A percentile compares a stretch with the other conserved stretches of the same genome.
phyloP scores from a whole-genome alignment of 2,329 filamentous ascomycete species.

The Purpureocillium takamizusanense region DNA sequence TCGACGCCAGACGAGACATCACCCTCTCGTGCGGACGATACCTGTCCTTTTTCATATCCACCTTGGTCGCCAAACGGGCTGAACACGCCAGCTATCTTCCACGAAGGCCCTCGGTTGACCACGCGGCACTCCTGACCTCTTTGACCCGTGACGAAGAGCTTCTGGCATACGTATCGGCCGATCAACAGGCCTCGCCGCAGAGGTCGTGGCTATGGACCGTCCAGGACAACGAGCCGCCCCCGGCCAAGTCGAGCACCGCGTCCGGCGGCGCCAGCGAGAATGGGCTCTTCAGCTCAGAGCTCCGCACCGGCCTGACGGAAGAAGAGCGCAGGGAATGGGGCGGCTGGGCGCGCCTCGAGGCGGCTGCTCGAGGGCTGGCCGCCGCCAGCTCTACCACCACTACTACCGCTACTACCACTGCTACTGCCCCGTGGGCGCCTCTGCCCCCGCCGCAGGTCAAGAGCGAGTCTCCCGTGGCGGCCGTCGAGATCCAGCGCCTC shows the following conservation, averaged over 20 bases:
- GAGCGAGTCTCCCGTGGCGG: conserved; percentile 19
- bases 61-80: conserved; percentile 46
- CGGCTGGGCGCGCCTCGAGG: conserved; percentile 70
- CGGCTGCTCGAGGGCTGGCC: conserved; percentile 22
- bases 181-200: conserved; percentile 72
- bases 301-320: conserved; percentile 41
- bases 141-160: conserved; percentile 69
- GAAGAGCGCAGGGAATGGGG: conserved; percentile 62
- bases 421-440: conserved; percentile 23
- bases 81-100: conserved; percentile 33
- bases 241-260: conserved; percentile 10
- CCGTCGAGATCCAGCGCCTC: conserved; percentile 17
- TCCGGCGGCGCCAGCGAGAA: conserved; percentile 19
- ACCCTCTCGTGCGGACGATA: conserved; percentile 75
- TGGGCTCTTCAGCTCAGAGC: conserved; percentile 34
- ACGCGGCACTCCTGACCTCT: conserved; percentile 20
- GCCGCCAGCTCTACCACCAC: conserved; percentile 16
- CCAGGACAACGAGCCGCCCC: conserved; percentile 37
- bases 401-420: too few relatives aligned
- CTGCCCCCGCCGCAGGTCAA: conserved; percentile 24
- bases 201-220: conserved; percentile 77
- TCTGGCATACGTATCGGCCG: conserved; percentile 75
- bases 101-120: conserved; percentile 20
- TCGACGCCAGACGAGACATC: conserved; percentile 63
- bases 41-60: conserved; percentile 69